A percentile compares a stretch with the other conserved stretches of the same genome.
Evolutionary conservation across 2,329 filamentous ascomycete genomes (phyloP).

Genomic region (Microcyclosporella mali): DNA sequence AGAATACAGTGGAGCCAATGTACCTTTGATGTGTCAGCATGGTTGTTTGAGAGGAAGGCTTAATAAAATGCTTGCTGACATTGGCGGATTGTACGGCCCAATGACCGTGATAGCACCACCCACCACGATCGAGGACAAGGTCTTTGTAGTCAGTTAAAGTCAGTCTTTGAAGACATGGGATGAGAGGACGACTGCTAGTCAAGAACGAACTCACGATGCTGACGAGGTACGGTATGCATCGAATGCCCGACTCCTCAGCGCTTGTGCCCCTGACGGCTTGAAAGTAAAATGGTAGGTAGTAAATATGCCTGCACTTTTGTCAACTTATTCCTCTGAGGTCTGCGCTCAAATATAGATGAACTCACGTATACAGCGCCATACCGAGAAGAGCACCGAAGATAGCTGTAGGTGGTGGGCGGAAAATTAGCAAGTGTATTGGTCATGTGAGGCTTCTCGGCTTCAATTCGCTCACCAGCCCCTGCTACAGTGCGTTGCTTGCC

Average conservation of each 20-base stretch:
- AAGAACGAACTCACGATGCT: too few relatives aligned
- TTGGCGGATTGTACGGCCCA: slow-evolving; percentile 22
- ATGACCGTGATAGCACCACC: slow-evolving; percentile 18
- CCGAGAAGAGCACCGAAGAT: slow-evolving; percentile 33
- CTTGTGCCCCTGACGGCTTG: slow-evolving; percentile 43
- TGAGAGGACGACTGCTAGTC: too few relatives aligned
- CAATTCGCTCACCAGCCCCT: too few relatives aligned
- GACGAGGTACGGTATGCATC: slow-evolving; percentile 15
- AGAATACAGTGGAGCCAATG: slow-evolving; percentile 13
- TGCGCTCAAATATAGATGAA: neutral
- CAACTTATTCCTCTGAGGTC: neutral
- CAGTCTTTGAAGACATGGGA: too few relatives aligned
- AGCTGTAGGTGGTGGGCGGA: too few relatives aligned
- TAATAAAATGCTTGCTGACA: neutral
- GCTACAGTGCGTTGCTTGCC: slow-evolving; percentile 29
- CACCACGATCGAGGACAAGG: slow-evolving; percentile 16
- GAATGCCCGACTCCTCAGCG: slow-evolving; percentile 34
- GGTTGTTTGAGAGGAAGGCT: neutral
- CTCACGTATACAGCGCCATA: slow-evolving; percentile 34
- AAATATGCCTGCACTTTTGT: slow-evolving; percentile 23
- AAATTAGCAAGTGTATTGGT: too few relatives aligned
- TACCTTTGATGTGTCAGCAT: neutral
- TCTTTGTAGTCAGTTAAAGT: too few relatives aligned
- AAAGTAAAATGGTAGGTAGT: slow-evolving; percentile 44
- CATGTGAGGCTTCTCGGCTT: too few relatives aligned